phyloP scores from a whole-genome alignment of 306 rosid genomes.

The Heteromeles arbutifolia region DNA sequence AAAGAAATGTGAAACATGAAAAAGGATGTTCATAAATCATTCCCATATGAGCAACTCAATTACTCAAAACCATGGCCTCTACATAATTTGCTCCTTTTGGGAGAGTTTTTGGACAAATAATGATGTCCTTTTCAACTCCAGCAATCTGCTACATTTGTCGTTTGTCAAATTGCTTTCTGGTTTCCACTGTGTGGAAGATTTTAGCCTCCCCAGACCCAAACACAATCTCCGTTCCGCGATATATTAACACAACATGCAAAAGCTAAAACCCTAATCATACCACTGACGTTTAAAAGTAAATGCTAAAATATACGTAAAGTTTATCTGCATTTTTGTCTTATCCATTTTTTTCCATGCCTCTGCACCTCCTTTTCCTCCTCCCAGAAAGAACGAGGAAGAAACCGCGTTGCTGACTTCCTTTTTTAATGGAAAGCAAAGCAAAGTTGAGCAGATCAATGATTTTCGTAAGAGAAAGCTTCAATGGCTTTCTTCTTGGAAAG shows the following conservation, averaged over 20 bases:
- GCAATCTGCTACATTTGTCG: conserved; percentile 1
- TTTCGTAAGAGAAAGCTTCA: conserved; percentile 12
- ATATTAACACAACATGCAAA: neutral
- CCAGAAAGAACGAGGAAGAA: conserved; percentile 21
- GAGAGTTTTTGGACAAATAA: neutral
- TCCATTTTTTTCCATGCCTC: conserved; percentile 25
- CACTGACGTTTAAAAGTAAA: neutral
- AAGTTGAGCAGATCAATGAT: neutral
- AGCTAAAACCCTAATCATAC: neutral
- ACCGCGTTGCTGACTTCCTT: conserved; percentile 42
- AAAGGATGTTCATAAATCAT: neutral
- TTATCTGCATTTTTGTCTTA: conserved; percentile 28
- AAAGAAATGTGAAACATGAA: no score
- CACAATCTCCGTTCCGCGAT: neutral
- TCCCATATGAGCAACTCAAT: neutral
- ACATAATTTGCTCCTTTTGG: neutral
- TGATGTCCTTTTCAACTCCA: neutral
- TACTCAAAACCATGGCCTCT: neutral
- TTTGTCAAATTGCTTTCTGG: neutral
- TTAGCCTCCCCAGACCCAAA: neutral
- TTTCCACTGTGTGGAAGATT: neutral
- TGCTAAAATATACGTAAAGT: neutral
- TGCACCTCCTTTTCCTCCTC: neutral
- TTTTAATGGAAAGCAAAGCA: neutral
- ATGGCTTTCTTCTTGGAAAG: conserved; percentile 24